Percentiles rank a stretch among this genome's conserved stretches.
phyloP scores from a whole-genome alignment of 306 rosid species.

The Inga laurina region DNA sequence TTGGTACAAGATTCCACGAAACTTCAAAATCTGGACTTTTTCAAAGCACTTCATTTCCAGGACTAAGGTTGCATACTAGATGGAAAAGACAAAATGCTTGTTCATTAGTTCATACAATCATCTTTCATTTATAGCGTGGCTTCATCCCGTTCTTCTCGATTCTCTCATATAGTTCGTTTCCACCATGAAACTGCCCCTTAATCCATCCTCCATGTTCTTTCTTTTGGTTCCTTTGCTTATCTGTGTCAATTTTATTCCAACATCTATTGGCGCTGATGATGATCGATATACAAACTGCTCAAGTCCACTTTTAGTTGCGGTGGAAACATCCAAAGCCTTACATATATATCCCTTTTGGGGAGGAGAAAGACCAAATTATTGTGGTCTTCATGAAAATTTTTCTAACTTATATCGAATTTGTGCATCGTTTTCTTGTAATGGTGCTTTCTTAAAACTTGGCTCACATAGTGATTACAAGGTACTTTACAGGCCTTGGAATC shows the following conservation, averaged over 20 bases:
- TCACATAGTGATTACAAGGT: too few species aligned
- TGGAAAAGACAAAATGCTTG: neutral
- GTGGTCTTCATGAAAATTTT: conserved; percentile 16
- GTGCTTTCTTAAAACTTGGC: too few species aligned
- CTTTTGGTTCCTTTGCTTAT: conserved; percentile 6
- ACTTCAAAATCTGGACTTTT: neutral
- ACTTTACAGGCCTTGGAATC: too few species aligned
- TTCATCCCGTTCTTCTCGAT: neutral
- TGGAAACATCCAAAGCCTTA: neutral
- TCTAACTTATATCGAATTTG: too few species aligned
- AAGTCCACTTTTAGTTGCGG: neutral
- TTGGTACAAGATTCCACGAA: neutral
- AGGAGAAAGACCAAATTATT: neutral
- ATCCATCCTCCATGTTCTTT: conserved; percentile 8
- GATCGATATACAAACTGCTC: neutral
- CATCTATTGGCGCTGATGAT: neutral
- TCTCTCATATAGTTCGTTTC: neutral
- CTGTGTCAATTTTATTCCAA: conserved; percentile 13
- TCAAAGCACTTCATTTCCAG: neutral
- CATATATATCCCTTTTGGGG: conserved; percentile 42
- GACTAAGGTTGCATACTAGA: neutral
- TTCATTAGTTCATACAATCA: neutral
- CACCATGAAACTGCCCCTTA: conserved; percentile 5
- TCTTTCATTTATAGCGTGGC: neutral
- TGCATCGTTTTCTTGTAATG: too few species aligned